phyloP scores from a whole-genome alignment of 495 filamentous ascomycete genomes.

The Aspergillus asperescens region DNA sequence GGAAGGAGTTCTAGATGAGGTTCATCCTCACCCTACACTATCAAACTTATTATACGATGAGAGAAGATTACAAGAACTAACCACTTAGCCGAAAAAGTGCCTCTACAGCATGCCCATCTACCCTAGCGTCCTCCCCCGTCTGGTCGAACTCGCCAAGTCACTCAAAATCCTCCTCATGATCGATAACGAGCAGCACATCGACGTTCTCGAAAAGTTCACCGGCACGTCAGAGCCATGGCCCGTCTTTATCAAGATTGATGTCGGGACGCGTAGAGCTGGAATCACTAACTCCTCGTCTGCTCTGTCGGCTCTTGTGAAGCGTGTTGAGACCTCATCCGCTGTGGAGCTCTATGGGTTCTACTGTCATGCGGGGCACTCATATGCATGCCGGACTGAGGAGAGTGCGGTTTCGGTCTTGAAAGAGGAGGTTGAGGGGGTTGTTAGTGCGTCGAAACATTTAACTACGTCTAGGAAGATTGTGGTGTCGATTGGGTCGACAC shows the following conservation, averaged over 20 bases:
- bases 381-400: conserved; percentile 12
- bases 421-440: conserved; percentile 10
- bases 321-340: conserved; percentile 17
- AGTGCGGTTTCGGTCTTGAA: conserved; percentile 12
- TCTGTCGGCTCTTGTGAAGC: conserved; percentile 13
- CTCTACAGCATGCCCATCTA: conserved; percentile 33
- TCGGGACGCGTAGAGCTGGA: conserved; percentile 25
- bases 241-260: conserved; percentile 31
- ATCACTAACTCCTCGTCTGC: conserved; percentile 13
- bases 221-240: conserved; percentile 15
- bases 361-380: conserved; percentile 24
- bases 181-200: conserved; percentile 32
- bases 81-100: conserved; percentile 17
- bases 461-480: conserved; percentile 18
- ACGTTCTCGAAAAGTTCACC: conserved; percentile 24
- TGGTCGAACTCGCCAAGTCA: conserved; percentile 19
- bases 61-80: not conserved
- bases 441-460: conserved; percentile 4
- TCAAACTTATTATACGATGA: too few relatives aligned
- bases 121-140: conserved; percentile 26
- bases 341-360: conserved; percentile 24
- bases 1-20: conserved; percentile 33
- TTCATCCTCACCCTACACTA: not conserved
- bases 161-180: conserved; percentile 31
- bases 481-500: conserved; percentile 32